Conservation (phyloP, 768 basidiomycete species). For the Suillus tomentosus region DNA sequence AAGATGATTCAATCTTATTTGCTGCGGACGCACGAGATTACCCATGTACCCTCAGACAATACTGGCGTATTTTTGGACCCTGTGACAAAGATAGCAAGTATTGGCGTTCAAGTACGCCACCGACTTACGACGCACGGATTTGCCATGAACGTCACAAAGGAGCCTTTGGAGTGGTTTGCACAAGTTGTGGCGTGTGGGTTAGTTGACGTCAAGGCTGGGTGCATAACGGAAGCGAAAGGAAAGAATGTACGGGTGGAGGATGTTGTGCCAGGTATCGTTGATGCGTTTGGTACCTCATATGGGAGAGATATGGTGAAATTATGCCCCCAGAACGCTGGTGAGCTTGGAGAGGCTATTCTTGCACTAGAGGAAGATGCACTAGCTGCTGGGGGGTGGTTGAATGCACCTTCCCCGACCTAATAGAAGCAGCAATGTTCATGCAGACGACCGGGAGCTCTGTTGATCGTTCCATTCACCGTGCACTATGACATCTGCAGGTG, state of each 20-base stretch:
- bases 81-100: slow-evolving; percentile 88
- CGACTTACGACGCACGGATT: slow-evolving; percentile 95
- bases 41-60: slow-evolving; percentile 64
- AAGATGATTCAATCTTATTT: slow-evolving; percentile 67
- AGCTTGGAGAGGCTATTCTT: slow-evolving; percentile 49
- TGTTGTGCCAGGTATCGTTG: slow-evolving; percentile 54
- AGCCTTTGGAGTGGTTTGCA: slow-evolving; percentile 86
- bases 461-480: neutral
- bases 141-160: slow-evolving; percentile 82
- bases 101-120: slow-evolving; percentile 95
- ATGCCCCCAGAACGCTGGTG: slow-evolving; percentile 43
- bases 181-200: slow-evolving; percentile 90
- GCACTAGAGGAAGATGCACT: slow-evolving; percentile 48
- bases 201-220: slow-evolving; percentile 77
- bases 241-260: slow-evolving; percentile 43
- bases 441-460: neutral
- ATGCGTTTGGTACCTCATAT: slow-evolving; percentile 48
- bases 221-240: slow-evolving; percentile 51
- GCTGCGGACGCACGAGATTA: slow-evolving; percentile 57
- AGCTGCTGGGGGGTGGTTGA: slow-evolving; percentile 44
- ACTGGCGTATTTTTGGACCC: slow-evolving; percentile 88
- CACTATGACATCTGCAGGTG: neutral
- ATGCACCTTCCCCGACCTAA: slow-evolving; percentile 16
- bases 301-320: slow-evolving; percentile 51
- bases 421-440: neutral